phyloP scores from a whole-genome alignment of 768 basidiomycete genomes.

The Gautieria morchelliformis region DNA sequence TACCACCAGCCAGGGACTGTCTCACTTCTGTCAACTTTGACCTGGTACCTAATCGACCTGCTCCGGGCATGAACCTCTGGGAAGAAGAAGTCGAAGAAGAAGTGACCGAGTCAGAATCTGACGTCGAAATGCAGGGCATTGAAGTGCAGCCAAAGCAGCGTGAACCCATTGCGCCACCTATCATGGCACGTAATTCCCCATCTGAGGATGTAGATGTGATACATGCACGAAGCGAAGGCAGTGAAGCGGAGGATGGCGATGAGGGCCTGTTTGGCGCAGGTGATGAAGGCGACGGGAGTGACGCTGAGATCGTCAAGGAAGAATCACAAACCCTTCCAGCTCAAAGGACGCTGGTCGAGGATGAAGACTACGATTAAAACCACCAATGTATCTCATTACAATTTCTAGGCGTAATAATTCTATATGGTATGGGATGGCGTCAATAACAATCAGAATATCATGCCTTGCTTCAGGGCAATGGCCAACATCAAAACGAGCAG shows the following conservation, averaged over 20 bases:
- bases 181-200: constrained; percentile 9
- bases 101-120: constrained; percentile 64
- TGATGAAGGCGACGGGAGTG: constrained; percentile 55
- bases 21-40: constrained; percentile 80
- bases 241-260: constrained; percentile 63
- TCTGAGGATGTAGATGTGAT: constrained; percentile 51
- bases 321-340: constrained; percentile 39
- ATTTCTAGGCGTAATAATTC: too few relatives aligned
- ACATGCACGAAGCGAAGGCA: constrained; percentile 47
- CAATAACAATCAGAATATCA: not conserved
- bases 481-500: constrained; percentile 22
- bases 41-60: constrained; percentile 75
- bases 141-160: constrained; percentile 61
- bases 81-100: constrained; percentile 74
- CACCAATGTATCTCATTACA: not conserved
- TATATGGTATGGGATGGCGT: too few relatives aligned
- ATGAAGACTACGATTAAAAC: constrained; percentile 72
- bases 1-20: constrained; percentile 57
- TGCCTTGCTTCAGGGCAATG: not conserved
- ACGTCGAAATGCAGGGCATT: constrained; percentile 43
- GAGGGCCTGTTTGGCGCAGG: constrained; percentile 73
- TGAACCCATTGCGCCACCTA: constrained; percentile 18
- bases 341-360: constrained; percentile 73
- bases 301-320: constrained; percentile 74
- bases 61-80: constrained; percentile 63